A percentile compares a stretch with the other conserved stretches of the same genome.
phyloP scores from a whole-genome alignment of 345 rosid species.

The Erodium maritimum region DNA sequence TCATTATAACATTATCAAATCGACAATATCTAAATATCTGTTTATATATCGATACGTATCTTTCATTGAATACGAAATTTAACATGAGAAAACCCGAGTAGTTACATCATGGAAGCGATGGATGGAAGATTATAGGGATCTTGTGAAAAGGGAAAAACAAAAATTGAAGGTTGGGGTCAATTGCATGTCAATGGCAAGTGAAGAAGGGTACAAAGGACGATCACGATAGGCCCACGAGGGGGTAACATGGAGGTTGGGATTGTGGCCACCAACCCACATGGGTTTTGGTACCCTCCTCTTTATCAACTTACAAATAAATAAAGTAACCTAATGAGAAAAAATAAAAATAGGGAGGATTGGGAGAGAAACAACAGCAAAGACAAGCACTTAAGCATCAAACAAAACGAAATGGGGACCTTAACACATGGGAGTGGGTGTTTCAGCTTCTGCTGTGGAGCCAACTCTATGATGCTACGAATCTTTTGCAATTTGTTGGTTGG shows the following conservation, averaged over 20 bases:
- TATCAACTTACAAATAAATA: conserved; percentile 3
- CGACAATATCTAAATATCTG: no score
- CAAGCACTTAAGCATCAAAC: conserved; percentile 41
- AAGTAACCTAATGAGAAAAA: conserved; percentile 23
- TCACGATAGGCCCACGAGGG: conserved; percentile 40
- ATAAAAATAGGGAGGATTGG: no score
- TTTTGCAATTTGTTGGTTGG: conserved; percentile 40
- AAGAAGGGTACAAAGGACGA: conserved; percentile 33
- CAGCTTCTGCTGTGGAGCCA: conserved; percentile 72
- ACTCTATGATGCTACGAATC: conserved; percentile 32
- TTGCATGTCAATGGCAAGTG: conserved; percentile 8
- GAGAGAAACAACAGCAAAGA: conserved; percentile 43
- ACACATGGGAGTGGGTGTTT: conserved; percentile 68
- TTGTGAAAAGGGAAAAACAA: no score
- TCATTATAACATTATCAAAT: no score
- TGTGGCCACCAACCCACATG: conserved; percentile 34
- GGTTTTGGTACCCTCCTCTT: conserved; percentile 14
- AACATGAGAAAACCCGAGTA: no score
- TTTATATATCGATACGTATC: no score
- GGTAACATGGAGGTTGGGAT: conserved; percentile 30
- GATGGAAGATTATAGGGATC: no score
- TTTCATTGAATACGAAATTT: no score
- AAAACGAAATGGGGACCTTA: conserved; percentile 41
- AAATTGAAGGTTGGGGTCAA: conserved; percentile 2
- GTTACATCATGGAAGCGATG: no score